Evolutionary conservation across 228 moss, liverwort and hornwort genomes (phyloP).

Genomic region (Sphagnum magellanicum): DNA sequence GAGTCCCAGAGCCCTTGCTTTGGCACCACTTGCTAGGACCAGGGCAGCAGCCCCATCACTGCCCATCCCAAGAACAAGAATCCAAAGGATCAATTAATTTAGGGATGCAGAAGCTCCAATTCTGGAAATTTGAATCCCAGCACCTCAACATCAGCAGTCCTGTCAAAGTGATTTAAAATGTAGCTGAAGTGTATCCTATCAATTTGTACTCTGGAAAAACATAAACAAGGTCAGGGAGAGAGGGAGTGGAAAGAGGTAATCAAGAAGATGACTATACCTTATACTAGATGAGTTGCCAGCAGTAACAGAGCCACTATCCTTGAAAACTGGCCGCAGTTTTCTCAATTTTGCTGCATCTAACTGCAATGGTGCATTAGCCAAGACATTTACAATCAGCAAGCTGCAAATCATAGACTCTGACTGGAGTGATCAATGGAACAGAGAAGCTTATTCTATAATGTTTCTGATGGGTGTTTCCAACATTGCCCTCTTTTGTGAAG

Average conservation of each 20-base stretch:
- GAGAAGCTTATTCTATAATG: background rate
- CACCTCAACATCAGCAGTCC: too few relatives aligned
- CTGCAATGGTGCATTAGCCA: conserved; percentile 21
- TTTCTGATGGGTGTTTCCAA: background rate
- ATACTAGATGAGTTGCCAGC: conserved; percentile 96
- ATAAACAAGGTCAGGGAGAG: background rate
- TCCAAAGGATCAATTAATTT: background rate
- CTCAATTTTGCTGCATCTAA: conserved; percentile 87
- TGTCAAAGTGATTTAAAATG: too few relatives aligned
- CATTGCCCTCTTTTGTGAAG: too few relatives aligned
- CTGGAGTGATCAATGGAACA: background rate
- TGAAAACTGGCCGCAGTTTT: conserved; percentile 89
- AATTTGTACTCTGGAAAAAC: too few relatives aligned
- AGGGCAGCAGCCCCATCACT: conserved; percentile 99
- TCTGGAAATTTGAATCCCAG: too few relatives aligned
- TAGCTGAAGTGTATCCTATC: too few relatives aligned
- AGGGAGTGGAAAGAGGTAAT: background rate
- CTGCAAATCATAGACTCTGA: background rate
- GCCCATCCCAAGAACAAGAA: conserved; percentile 16
- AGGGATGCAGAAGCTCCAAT: too few relatives aligned
- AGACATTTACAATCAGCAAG: background rate
- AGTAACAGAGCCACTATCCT: conserved; percentile 86
- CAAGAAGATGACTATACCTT: conserved; percentile 26
- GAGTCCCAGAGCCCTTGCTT: conserved; percentile 76
- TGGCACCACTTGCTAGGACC: conserved; percentile 85